Conservation (phyloP, 805 yeast species). For the Candida ovalis region DNA sequence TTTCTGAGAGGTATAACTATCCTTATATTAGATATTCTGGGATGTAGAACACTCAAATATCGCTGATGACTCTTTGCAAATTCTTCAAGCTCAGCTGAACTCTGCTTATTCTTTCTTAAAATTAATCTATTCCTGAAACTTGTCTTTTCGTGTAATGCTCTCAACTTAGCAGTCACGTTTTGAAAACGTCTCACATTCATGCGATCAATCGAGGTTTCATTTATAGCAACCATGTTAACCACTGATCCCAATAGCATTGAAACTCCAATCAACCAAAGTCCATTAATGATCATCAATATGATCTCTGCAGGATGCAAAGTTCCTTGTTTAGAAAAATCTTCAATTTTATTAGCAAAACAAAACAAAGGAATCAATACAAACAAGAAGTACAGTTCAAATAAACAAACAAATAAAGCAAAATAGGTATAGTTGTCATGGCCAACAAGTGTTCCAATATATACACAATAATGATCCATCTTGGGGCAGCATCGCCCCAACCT, state of each 20-base stretch:
- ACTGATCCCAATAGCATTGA: constrained; percentile 37
- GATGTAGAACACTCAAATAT: constrained; percentile 41
- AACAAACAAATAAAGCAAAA: constrained; percentile 51
- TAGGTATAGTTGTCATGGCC: constrained; percentile 63
- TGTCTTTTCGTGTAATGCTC: not conserved
- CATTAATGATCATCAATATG: constrained; percentile 38
- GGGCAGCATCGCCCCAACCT: constrained; percentile 56
- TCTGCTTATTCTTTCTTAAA: constrained; percentile 17
- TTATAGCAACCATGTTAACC: constrained; percentile 38
- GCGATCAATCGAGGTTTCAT: constrained; percentile 55
- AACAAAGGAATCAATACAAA: constrained; percentile 37
- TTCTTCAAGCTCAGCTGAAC: constrained; percentile 21
- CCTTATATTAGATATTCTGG: constrained; percentile 29
- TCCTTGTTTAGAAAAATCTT: constrained; percentile 19
- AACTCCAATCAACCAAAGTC: constrained; percentile 44
- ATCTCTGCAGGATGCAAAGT: constrained; percentile 23
- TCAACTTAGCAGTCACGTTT: constrained; percentile 21
- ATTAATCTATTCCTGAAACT: constrained; percentile 4
- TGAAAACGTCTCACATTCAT: constrained; percentile 15
- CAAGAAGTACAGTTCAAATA: constrained; percentile 36
- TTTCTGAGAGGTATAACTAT: constrained; percentile 34
- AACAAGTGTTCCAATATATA: constrained; percentile 69
- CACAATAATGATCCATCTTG: constrained; percentile 79
- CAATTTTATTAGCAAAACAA: constrained; percentile 28
- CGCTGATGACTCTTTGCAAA: constrained; percentile 26